Conservation (phyloP, 768 basidiomycete species). For the Tulasnella calospora region DNA sequence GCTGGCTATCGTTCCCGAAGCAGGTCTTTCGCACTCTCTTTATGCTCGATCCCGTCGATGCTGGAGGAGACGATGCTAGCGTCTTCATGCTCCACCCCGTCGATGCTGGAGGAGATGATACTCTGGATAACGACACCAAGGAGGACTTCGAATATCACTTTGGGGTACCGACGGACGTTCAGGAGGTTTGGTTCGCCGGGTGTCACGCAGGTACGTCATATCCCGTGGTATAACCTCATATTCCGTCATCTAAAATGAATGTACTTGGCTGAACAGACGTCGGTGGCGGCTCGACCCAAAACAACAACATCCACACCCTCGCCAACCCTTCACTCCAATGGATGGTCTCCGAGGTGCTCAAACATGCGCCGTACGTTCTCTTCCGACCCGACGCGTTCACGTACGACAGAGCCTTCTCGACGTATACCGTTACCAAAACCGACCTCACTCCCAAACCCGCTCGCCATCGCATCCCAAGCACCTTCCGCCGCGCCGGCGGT, state of each 20-base stretch:
- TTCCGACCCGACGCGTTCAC: conserved; percentile 11
- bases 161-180: conserved; percentile 49
- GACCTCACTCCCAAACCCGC: not conserved
- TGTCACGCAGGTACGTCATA: conserved; percentile 27
- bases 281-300: conserved; percentile 22
- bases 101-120: not conserved
- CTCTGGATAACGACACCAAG: not conserved
- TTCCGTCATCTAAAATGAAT: not conserved
- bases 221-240: too few relatives aligned
- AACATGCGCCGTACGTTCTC: not conserved
- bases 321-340: conserved; percentile 25
- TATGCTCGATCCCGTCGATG: not conserved
- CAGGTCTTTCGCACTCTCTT: not conserved
- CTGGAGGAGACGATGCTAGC: not conserved
- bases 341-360: conserved; percentile 29
- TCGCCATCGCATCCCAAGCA: conserved; percentile 6
- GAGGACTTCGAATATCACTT: not conserved
- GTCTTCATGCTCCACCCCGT: not conserved
- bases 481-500: conserved; percentile 3
- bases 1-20: conserved; percentile 2
- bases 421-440: not conserved
- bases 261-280: not conserved
- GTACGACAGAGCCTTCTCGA: not conserved
- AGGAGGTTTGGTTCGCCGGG: conserved; percentile 70
- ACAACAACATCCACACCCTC: conserved; percentile 5